Conservation (phyloP, 1,139 yeast species). For the Pichia sp. region DNA sequence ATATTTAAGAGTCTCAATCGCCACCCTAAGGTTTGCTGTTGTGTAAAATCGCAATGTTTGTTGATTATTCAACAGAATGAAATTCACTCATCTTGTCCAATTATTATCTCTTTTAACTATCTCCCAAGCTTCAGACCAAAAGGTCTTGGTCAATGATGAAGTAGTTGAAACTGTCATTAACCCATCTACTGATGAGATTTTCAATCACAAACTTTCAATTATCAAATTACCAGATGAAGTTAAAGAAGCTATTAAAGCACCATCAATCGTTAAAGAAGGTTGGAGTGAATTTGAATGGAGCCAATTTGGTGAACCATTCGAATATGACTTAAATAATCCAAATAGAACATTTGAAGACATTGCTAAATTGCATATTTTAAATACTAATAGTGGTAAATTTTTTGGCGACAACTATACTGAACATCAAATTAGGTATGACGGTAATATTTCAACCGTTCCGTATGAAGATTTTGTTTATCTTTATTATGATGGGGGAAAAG, state of each 20-base stretch:
- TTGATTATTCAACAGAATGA: not conserved
- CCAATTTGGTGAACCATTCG: not conserved
- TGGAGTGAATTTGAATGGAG: not conserved
- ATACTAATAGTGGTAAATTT: not conserved
- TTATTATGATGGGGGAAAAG: not conserved
- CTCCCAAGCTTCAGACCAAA: not conserved
- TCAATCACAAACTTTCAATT: not conserved
- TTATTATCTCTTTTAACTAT: not conserved
- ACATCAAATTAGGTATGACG: not conserved
- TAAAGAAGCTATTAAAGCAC: not conserved
- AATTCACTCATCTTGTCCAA: not conserved
- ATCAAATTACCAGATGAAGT: not conserved
- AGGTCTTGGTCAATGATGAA: not conserved
- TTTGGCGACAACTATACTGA: not conserved
- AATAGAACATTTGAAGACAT: not conserved
- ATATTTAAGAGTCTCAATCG: not conserved
- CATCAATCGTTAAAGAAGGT: not conserved
- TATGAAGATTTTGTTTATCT: not conserved
- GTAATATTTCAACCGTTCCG: not conserved
- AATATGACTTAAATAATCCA: not conserved
- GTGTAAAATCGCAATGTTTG: not conserved
- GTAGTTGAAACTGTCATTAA: too few species aligned
- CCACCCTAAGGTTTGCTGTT: not conserved
- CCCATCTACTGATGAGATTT: not conserved
- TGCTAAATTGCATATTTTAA: not conserved